Evolutionary conservation across 805 yeast genomes (phyloP).

Genomic region (Yarrowia yakushimensis): DNA sequence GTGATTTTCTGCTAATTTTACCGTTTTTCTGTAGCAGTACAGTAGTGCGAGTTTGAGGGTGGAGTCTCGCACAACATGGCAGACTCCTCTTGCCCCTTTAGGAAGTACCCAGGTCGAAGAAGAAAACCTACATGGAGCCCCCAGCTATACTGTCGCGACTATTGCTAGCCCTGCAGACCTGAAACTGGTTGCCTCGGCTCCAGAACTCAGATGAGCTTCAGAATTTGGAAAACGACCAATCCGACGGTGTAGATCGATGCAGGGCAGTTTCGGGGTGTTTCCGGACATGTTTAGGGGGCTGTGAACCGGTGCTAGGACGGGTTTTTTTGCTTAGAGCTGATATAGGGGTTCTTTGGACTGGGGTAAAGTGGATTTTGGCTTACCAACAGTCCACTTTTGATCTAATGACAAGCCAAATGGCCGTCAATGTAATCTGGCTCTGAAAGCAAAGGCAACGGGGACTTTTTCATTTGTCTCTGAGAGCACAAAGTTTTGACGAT

Average conservation of each 20-base stretch:
- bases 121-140: slow-evolving; percentile 1
- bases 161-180: slow-evolving; percentile 14
- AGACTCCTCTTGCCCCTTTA: neutral
- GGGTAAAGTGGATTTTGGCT: no score
- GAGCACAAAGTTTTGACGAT: no score
- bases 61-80: neutral
- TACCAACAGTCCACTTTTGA: no score
- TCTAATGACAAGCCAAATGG: no score
- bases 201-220: neutral
- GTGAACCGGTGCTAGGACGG: no score
- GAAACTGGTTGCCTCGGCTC: slow-evolving; percentile 8
- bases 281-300: neutral
- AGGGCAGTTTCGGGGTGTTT: neutral
- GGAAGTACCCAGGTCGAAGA: neutral
- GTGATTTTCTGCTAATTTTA: no score
- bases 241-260: neutral
- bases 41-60: no score
- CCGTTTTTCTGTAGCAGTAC: neutral
- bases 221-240: neutral
- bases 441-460: neutral
- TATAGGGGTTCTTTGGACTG: no score
- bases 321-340: no score
- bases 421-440: neutral
- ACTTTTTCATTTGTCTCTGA: neutral
- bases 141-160: neutral